These are phyloP conservation scores for Neurospora discreta DNA, from an alignment of 495 filamentous ascomycete genomes.

Conservation along the genomic window DNA sequence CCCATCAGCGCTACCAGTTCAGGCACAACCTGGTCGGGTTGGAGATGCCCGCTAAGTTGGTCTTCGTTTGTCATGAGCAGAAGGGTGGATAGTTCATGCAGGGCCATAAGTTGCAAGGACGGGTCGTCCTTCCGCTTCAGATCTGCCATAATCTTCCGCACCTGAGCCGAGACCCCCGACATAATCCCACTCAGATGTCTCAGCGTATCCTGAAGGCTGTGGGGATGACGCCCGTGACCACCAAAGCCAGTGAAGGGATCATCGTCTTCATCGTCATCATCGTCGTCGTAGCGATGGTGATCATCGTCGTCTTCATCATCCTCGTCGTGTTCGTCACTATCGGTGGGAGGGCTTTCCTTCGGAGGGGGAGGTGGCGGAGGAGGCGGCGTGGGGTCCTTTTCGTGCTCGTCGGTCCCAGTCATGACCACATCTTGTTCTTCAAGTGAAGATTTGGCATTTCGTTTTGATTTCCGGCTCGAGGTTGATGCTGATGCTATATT, in stretches of 20 bases:
- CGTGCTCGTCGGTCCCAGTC: slow-evolving; percentile 51
- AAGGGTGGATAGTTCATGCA: slow-evolving; percentile 89
- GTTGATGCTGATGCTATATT: slow-evolving; percentile 17
- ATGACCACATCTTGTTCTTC: slow-evolving; percentile 40
- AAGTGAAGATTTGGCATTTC: slow-evolving; percentile 37
- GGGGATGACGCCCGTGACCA: slow-evolving; percentile 46
- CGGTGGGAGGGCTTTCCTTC: slow-evolving; percentile 39
- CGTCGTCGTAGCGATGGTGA: slow-evolving; percentile 33
- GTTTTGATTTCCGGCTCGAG: slow-evolving; percentile 42
- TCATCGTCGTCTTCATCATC: slow-evolving; percentile 40
- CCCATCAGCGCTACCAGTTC: slow-evolving; percentile 91
- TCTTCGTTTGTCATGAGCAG: slow-evolving; percentile 92
- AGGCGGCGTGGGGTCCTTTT: slow-evolving; percentile 39
- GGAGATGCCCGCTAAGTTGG: slow-evolving; percentile 90
- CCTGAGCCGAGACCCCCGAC: slow-evolving; percentile 63
- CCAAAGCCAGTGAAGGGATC: slow-evolving; percentile 76
- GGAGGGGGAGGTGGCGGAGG: slow-evolving; percentile 29
- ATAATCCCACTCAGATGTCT: slow-evolving; percentile 85
- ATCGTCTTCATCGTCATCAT: slow-evolving; percentile 54
- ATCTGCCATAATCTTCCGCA: slow-evolving; percentile 76
- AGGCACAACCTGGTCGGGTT: slow-evolving; percentile 88
- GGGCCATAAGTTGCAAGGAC: slow-evolving; percentile 79
- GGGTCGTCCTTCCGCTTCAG: slow-evolving; percentile 80
- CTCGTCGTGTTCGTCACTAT: slow-evolving; percentile 39
- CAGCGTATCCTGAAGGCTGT: slow-evolving; percentile 67